phyloP scores from a whole-genome alignment of 2,329 filamentous ascomycete species.

The Hirsutella rhossiliensis region DNA sequence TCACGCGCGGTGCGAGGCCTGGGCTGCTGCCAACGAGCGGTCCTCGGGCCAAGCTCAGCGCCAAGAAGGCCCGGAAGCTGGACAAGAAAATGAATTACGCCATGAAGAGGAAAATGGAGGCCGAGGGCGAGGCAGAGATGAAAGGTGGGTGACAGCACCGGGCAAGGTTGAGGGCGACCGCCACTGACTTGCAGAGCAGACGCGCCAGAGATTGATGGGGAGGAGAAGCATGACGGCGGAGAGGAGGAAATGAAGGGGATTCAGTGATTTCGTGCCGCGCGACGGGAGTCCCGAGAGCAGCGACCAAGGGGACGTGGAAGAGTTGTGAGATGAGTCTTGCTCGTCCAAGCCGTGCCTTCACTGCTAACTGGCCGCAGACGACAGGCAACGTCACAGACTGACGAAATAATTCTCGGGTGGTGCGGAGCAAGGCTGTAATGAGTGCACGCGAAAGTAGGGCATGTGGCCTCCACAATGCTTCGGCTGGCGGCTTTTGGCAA shows the following conservation, averaged over 20 bases:
- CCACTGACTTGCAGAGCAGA: constrained; percentile 5
- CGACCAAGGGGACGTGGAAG: too few relatives aligned
- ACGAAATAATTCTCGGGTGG: too few relatives aligned
- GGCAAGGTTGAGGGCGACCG: background rate
- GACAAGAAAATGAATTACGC: constrained; percentile 41
- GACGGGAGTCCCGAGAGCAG: background rate
- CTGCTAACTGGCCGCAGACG: too few relatives aligned
- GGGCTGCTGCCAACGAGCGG: constrained; percentile 45
- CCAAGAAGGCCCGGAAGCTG: constrained; percentile 44
- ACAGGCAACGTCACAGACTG: too few relatives aligned
- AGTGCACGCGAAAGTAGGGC: too few relatives aligned
- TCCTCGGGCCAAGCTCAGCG: constrained; percentile 35
- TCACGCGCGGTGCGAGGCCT: constrained; percentile 35
- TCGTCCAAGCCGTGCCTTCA: too few relatives aligned
- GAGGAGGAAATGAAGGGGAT: constrained; percentile 10
- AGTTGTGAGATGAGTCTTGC: too few relatives aligned
- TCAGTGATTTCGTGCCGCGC: constrained; percentile 3
- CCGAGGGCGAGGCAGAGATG: constrained; percentile 36
- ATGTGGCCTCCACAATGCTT: too few relatives aligned
- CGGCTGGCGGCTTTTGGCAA: too few relatives aligned
- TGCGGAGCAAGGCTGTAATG: too few relatives aligned
- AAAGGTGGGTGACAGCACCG: constrained; percentile 21
- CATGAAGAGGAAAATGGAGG: constrained; percentile 38
- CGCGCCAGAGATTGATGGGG: constrained; percentile 5
- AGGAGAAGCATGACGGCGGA: constrained; percentile 1